Evolutionary conservation across 805 yeast genomes (phyloP).

Genomic region (Kodamaea neixiangensis): DNA sequence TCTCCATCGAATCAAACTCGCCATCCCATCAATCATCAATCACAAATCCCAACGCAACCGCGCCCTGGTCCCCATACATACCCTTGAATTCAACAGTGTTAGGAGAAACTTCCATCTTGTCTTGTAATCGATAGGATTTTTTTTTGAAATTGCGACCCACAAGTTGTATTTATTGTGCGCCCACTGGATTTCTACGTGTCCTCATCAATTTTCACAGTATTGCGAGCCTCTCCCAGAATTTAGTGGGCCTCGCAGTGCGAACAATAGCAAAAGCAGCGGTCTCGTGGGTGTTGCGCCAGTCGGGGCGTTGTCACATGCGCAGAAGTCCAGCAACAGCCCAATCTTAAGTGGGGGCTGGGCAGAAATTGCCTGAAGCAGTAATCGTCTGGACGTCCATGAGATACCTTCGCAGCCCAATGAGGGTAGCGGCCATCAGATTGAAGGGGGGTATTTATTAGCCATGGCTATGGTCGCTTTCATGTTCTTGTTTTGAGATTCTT

Average conservation of each 20-base stretch:
- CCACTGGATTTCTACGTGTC: conserved; percentile 7
- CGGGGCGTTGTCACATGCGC: conserved; percentile 6
- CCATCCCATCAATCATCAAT: neutral
- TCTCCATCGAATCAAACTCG: neutral
- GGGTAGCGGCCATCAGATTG: too few species aligned
- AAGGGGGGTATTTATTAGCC: neutral
- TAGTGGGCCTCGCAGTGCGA: conserved; percentile 2
- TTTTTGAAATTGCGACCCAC: conserved; percentile 1
- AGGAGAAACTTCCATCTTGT: conserved; percentile 70
- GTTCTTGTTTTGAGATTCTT: too few species aligned
- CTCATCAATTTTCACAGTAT: conserved; percentile 6
- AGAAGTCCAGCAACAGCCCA: neutral
- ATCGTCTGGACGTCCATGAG: neutral
- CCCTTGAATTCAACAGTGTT: conserved; percentile 73
- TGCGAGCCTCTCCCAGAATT: neutral
- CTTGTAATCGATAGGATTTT: neutral
- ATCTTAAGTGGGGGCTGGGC: neutral
- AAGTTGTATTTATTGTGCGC: conserved; percentile 6
- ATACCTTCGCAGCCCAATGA: too few species aligned
- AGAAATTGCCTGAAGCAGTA: conserved; percentile 8
- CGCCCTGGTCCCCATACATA: conserved; percentile 42
- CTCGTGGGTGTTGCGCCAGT: neutral
- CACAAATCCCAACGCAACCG: neutral
- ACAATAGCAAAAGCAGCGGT: conserved; percentile 1
- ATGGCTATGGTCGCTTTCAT: too few species aligned